Base-by-base conservation (phyloP, 2,329 filamentous ascomycete genomes). In the Septoria linicola region DNA sequence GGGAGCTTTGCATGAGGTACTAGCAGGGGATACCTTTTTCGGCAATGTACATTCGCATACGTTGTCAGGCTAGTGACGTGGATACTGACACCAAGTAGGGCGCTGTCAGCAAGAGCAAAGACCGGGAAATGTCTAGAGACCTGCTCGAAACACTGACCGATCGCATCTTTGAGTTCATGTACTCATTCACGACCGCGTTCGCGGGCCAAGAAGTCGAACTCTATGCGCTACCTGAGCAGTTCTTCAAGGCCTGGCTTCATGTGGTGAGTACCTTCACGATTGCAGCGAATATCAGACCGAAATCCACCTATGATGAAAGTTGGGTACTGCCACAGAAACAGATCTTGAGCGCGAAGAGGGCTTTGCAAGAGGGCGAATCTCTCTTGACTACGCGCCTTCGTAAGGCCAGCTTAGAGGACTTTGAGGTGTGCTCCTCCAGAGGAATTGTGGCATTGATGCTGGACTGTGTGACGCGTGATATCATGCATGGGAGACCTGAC, bases 231-330 rank as follows among this genome's bases (percentile, higher is more conserved):
- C 53, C 53, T 6, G 34, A 43, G 16, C 35, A 47, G 2, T 55
- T 55, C 30, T 48, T 43, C 8, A 34, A 39, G n/a, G 48, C 53
- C n/a, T 55, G 53, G 53, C 19, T 55, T 16, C 44, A 52, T 27
- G 19, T 55, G 20, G 17, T 49, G 8, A 45, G 39, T 35, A 44
- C 49, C 10, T 55, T 52, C 14, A 23, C 51, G 14, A 39, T 52
- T 11, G 42, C 40, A 14, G 35, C 44, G 17, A 32, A 31, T 11
- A 31, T 41, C 5, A 49, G 36, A 20, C 13, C 23, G 3, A 34
- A 44, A 16, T 27, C 34, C 7, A 27, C 8, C 25, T 8, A 17
- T 25, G 25, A 30, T 4, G 16, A 30, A 23, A 14, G 25, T 17
- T 47, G 53, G 39, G 17, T 6, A 3, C n/a, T 34, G 14, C 43